phyloP scores from a whole-genome alignment of 139 green algal species.

The Micromonas pusilla region DNA sequence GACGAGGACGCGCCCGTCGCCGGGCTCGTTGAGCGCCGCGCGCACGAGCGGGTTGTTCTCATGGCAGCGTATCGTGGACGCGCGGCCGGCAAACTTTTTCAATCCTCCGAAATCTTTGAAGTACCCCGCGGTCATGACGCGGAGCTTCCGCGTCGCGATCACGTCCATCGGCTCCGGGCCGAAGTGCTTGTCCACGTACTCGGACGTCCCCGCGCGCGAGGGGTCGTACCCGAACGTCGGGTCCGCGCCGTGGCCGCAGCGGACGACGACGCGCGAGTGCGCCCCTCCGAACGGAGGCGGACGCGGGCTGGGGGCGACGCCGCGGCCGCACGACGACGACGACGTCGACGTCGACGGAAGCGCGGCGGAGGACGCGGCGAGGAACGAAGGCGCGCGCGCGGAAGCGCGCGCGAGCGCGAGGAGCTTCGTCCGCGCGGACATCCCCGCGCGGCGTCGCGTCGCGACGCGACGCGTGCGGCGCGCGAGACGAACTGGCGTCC shows the following conservation, averaged over 20 bases:
- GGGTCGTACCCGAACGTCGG: neutral
- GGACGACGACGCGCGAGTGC: neutral
- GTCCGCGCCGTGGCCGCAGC: neutral
- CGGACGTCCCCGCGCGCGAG: neutral
- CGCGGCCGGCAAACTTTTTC: slow-evolving; percentile 57
- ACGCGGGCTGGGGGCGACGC: neutral
- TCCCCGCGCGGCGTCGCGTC: too few relatives aligned
- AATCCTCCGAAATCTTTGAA: slow-evolving; percentile 66
- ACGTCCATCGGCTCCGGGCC: slow-evolving; percentile 54
- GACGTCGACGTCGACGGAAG: neutral
- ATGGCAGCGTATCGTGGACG: slow-evolving; percentile 75
- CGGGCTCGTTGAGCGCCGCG: slow-evolving; percentile 66
- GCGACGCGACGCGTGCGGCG: too few relatives aligned
- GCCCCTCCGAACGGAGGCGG: too few relatives aligned
- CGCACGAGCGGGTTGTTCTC: slow-evolving; percentile 91
- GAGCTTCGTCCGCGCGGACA: too few relatives aligned
- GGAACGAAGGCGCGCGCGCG: too few relatives aligned
- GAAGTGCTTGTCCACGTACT: slow-evolving; percentile 56
- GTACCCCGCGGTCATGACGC: neutral
- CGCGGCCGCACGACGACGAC: neutral
- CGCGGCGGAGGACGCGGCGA: neutral
- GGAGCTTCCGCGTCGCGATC: slow-evolving; percentile 6
- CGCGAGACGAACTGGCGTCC: too few relatives aligned
- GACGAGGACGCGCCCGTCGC: slow-evolving; percentile 75
- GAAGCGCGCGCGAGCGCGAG: too few relatives aligned